Evolutionary conservation across 2,329 filamentous ascomycete species (phyloP), one percentile per base, ranked within the genome.

Genomic region (Cadophora gregata): DNA sequence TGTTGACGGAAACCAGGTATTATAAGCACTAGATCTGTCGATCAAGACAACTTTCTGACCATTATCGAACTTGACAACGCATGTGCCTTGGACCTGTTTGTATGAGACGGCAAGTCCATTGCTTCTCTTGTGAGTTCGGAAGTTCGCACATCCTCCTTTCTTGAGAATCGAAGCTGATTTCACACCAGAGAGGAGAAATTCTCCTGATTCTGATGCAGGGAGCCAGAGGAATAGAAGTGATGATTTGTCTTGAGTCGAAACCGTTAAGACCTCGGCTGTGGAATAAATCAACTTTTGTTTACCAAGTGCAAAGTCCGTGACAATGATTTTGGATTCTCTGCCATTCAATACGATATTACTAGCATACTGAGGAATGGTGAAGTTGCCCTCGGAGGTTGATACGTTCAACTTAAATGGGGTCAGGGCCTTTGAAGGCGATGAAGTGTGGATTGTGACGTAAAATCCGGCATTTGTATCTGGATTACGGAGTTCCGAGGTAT

Each of bases 251-350:
- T 86, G 78, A 0, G 81, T 68, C 0, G 83, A 78, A 63, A 85
- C 84, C 68, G 81, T 86, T 12, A 87, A 73, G 0, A 87, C 79
- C 67, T 87, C 85, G 0, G 84, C 83, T 0, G 85, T 86, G 0
- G 84, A 85, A 73, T 87, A 87, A 0, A 87, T 73, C 0, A 87
- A 74, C 0, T 76, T 82, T 67, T 85, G 79, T 8, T 77, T 74
- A 0, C 86, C 87, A 47, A 88, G 82, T 0, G 69, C 75, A 65
- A 88, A 90, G 70, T 89, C 87, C 0, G 86, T 86, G 0, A 86
- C 84, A 3, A 89, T 75, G 19, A 90, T 85, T 79, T 89, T 89
- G 8, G 86, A 84, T 64, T 88, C 84, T 45, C 88, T 84, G 1
- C 88, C 88, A 64, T 88, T 83, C 48, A 90, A 80, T 6, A 82